Conservation (phyloP, 495 filamentous ascomycete genomes). For the Acidiella bohemica region DNA sequence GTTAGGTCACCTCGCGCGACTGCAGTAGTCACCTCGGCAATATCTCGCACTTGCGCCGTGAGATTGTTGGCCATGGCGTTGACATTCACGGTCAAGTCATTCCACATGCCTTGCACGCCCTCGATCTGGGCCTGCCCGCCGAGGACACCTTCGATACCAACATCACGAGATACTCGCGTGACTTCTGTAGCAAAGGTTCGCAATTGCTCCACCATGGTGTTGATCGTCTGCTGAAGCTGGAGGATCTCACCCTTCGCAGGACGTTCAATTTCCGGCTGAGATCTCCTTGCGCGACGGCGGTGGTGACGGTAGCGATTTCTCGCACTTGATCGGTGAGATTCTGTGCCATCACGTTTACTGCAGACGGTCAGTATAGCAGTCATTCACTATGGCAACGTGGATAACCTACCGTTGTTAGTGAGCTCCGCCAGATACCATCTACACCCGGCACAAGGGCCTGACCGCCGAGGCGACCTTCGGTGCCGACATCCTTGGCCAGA, state of each 20-base stretch:
- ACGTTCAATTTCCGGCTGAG: slow-evolving; percentile 91
- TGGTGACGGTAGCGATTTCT: slow-evolving; percentile 94
- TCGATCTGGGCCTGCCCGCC: slow-evolving; percentile 94
- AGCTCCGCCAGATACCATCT: slow-evolving; percentile 95
- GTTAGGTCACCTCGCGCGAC: slow-evolving; percentile 94
- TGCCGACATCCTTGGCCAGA: slow-evolving; percentile 92
- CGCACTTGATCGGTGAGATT: slow-evolving; percentile 77
- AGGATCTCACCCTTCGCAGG: slow-evolving; percentile 91
- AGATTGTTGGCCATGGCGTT: slow-evolving; percentile 98
- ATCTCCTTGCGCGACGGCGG: slow-evolving; percentile 91
- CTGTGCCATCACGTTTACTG: slow-evolving; percentile 95
- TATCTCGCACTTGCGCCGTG: slow-evolving; percentile 95
- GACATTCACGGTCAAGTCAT: slow-evolving; percentile 93
- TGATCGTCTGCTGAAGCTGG: slow-evolving; percentile 93
- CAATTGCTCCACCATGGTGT: slow-evolving; percentile 97
- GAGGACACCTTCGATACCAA: slow-evolving; percentile 92
- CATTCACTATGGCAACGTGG: no score
- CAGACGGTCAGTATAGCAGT: slow-evolving; percentile 21
- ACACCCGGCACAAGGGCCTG: slow-evolving; percentile 91
- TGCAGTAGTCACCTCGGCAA: slow-evolving; percentile 95
- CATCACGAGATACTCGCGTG: slow-evolving; percentile 88
- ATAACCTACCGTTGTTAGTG: slow-evolving; percentile 68
- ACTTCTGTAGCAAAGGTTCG: slow-evolving; percentile 96
- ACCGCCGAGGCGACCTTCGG: slow-evolving; percentile 91
- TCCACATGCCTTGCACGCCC: slow-evolving; percentile 79